These are phyloP conservation scores for Mucor irregularis DNA, from an alignment of 371 early-diverging fungal genomes.

Conservation along the genomic window DNA sequence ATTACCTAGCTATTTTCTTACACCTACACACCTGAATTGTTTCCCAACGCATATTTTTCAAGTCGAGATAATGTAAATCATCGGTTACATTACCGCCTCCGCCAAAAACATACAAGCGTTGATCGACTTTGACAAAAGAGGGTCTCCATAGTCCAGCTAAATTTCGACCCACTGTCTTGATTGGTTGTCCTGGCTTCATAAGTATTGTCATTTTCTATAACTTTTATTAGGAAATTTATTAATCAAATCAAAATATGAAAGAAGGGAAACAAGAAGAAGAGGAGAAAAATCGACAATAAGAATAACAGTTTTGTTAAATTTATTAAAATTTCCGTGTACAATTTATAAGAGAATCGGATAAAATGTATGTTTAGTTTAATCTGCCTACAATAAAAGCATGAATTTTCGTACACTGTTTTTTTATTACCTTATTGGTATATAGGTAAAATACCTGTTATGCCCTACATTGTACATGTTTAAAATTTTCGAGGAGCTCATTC, in stretches of 20 bases:
- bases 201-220: conserved; percentile 12
- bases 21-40: conserved; percentile 26
- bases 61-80: conserved; percentile 56
- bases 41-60: conserved; percentile 43
- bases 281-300: too few species aligned
- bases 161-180: conserved; percentile 55
- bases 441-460: too few species aligned
- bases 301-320: too few species aligned
- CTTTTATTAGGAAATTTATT: neutral
- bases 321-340: too few species aligned
- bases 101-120: conserved; percentile 57
- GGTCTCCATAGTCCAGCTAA: conserved; percentile 64
- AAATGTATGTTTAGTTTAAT: too few species aligned
- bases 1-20: too few species aligned
- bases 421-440: too few species aligned
- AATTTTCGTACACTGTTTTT: too few species aligned
- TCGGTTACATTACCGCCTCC: conserved; percentile 64
- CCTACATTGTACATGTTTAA: too few species aligned
- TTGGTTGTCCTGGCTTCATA: conserved; percentile 46
- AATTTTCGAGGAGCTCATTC: too few species aligned
- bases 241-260: neutral
- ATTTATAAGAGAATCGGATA: too few species aligned
- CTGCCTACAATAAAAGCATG: too few species aligned
- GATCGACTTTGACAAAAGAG: conserved; percentile 56
- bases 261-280: neutral